A percentile compares a stretch with the other conserved stretches of the same genome.
Evolutionary conservation across 169 alveolate species (phyloP).

Genomic region (Plasmodium cynomolgi): DNA sequence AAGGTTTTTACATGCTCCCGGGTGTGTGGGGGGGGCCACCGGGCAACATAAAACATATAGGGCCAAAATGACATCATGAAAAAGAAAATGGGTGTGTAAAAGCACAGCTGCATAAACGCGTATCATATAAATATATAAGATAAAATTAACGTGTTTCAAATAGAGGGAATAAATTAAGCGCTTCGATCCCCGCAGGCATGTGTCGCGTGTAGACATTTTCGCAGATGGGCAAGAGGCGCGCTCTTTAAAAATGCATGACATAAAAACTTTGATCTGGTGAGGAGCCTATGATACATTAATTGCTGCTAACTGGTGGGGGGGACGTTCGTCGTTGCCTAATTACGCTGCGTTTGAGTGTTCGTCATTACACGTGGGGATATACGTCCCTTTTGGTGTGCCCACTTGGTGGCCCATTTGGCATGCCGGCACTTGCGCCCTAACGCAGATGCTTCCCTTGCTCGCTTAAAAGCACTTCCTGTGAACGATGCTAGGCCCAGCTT

Average conservation of each 20-base stretch:
- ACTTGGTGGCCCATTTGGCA: background rate
- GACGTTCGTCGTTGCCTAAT: background rate
- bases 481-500: constrained; percentile 97
- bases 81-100: background rate
- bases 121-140: background rate
- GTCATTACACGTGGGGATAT: background rate
- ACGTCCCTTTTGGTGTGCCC: background rate
- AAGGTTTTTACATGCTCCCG: background rate
- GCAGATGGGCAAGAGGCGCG: background rate
- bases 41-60: background rate
- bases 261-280: background rate
- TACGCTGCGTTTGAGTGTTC: background rate
- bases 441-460: background rate
- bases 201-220: background rate
- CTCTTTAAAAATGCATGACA: background rate
- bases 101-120: background rate
- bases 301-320: background rate
- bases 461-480: constrained; percentile 97
- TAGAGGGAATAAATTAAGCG: background rate
- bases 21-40: background rate
- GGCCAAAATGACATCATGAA: background rate
- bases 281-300: background rate
- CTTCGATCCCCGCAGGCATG: background rate
- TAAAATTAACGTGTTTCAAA: background rate
- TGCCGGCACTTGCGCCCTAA: background rate